These are phyloP conservation scores for Gossypium davidsonii DNA, from an alignment of 441 rosid genomes.

Conservation along the genomic window DNA sequence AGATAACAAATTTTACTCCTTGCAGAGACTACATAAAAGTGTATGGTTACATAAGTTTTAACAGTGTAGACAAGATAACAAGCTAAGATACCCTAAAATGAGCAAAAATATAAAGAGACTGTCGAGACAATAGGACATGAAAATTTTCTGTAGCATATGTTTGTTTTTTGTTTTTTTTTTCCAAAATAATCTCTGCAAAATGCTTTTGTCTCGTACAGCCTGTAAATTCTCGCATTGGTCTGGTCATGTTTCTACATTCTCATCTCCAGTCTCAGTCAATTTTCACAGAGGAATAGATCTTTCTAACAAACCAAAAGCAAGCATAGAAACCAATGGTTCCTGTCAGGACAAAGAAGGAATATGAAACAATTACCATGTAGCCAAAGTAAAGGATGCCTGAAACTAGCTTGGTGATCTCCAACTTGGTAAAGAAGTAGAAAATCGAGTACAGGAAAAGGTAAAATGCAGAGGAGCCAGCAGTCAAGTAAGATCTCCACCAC, in stretches of 20 bases:
- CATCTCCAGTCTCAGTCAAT: conserved; percentile 45
- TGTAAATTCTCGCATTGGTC: not conserved
- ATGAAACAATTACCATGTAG: conserved; percentile 77
- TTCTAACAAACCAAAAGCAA: conserved; percentile 90
- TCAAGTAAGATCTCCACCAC: conserved; percentile 98
- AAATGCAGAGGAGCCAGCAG: conserved; percentile 86
- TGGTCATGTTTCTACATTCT: conserved; percentile 11
- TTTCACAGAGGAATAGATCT: conserved; percentile 89
- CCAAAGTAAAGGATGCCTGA: conserved; percentile 89
- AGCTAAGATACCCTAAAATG: conserved; percentile 9
- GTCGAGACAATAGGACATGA: conserved; percentile 1
- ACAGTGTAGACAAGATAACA: not conserved
- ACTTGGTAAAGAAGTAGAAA: conserved; percentile 90
- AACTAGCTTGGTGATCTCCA: conserved; percentile 84
- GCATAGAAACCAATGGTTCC: conserved; percentile 94
- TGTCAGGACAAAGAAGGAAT: conserved; percentile 81
- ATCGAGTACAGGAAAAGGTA: conserved; percentile 89
- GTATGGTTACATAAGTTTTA: not conserved
- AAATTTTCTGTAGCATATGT: conserved; percentile 5
- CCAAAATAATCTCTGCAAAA: not conserved
- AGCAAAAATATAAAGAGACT: not conserved
- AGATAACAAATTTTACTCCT: not conserved
- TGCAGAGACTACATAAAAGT: conserved; percentile 8
- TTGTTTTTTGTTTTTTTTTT: not conserved
- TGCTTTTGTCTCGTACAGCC: conserved; percentile 6